Evolutionary conservation across 2,329 filamentous ascomycete genomes (phyloP), one percentile per base, ranked within the genome.

Genomic region (Alternaria alternata): DNA sequence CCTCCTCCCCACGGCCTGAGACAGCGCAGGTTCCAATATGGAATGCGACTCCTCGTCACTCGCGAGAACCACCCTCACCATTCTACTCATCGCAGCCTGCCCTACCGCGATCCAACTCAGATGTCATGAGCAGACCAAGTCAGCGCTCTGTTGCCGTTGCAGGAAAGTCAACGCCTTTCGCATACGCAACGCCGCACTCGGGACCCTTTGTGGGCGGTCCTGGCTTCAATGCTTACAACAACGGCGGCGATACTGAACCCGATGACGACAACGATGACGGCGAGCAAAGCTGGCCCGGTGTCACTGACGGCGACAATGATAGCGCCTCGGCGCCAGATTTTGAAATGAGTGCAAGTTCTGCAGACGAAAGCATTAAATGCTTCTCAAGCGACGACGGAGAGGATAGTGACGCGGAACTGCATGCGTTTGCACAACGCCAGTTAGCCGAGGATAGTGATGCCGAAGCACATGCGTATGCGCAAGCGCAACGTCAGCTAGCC

Each of bases 181-280:
- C 88, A n/a, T 93, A 93, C 70, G 89, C 90, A 3, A 94, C 91
- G 0, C 91, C 91, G 0, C 84, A 89, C 72, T 93, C 90, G 70
- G 75, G 76, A 0, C 71, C 71, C 1, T 70, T 78, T 38, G 51
- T 76, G n/a, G 75, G 74, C 16, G 74, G 72, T 2, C 58, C 62
- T 20, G 68, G 46, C 1, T 75, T 69, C 51, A 61, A 59, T 20
- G 69, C 64, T 11, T 72, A 67, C 51, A 68, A 67, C 20, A 65
- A 73, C 28, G 70, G 63, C 28, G 75, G 75, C 5, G 75, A 79
- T 41, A 79, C 75, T 0, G 75, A 78, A 49, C 65, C 70, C 18
- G 75, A 77, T 22, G 71, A 75, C 7, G 75, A 75, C 47, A 67
- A 78, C 51, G 70, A 71, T 12, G 69, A 71, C 11, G 68, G 65